These are phyloP conservation scores for Pseudogymnoascus destructans DNA, from an alignment of 2,329 filamentous ascomycete species.

Conservation along the genomic window DNA sequence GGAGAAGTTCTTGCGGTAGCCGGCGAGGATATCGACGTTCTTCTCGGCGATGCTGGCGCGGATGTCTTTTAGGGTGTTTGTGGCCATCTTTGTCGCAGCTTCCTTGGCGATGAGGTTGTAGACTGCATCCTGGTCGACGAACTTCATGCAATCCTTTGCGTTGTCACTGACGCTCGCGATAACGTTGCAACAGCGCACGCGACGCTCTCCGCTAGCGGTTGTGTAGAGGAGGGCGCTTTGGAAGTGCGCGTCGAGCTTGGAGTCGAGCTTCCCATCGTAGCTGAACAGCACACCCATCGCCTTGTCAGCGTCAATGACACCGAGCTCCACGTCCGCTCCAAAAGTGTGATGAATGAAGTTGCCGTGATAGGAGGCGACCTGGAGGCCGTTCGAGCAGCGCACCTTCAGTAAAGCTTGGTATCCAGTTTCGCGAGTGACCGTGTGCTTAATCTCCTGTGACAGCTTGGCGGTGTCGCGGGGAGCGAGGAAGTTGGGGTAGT, in stretches of 20 bases:
- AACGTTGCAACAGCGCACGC: constrained; percentile 85
- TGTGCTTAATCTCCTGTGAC: constrained; percentile 72
- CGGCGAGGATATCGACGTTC: constrained; percentile 81
- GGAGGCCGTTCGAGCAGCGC: constrained; percentile 88
- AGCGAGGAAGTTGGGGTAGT: constrained; percentile 90
- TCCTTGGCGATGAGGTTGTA: constrained; percentile 84
- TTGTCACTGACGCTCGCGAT: constrained; percentile 85
- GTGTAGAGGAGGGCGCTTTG: constrained; percentile 92
- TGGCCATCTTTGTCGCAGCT: constrained; percentile 69
- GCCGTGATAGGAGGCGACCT: constrained; percentile 87
- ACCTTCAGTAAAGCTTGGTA: constrained; percentile 98
- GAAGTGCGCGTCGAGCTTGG: constrained; percentile 94
- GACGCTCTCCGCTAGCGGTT: constrained; percentile 72
- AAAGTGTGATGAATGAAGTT: constrained; percentile 95
- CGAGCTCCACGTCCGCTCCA: constrained; percentile 87
- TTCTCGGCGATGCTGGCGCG: constrained; percentile 75
- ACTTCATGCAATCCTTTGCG: constrained; percentile 74
- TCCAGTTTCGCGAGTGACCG: constrained; percentile 78
- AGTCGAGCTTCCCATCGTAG: constrained; percentile 95
- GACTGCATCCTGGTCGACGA: constrained; percentile 91
- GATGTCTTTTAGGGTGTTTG: constrained; percentile 70
- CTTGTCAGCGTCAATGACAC: constrained; percentile 85
- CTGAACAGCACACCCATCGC: constrained; percentile 82
- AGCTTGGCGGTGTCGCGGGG: constrained; percentile 76
- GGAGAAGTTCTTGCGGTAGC: constrained; percentile 85